These are phyloP conservation scores for Candida tropicalis DNA, from an alignment of 1,139 yeast genomes.

Conservation along the genomic window DNA sequence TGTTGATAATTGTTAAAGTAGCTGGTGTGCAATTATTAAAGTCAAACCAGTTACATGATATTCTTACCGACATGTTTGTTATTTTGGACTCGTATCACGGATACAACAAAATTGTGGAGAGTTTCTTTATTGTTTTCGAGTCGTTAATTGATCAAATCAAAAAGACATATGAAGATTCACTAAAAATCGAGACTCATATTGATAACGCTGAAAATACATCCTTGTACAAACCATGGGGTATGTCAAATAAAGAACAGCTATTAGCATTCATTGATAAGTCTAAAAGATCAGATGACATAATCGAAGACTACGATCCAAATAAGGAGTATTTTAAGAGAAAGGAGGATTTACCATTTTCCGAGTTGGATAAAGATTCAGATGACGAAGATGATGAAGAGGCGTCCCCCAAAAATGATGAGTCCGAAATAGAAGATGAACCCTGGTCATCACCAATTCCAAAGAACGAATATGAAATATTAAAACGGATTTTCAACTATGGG, in stretches of 20 bases:
- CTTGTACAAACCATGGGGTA: constrained; percentile 58
- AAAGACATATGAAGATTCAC: constrained; percentile 33
- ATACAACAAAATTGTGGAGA: constrained; percentile 68
- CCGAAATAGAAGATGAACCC: constrained; percentile 21
- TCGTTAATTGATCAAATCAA: constrained; percentile 61
- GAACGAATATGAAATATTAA: constrained; percentile 56
- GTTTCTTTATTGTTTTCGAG: constrained; percentile 72
- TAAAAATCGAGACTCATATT: constrained; percentile 7
- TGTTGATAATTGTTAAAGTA: constrained; percentile 65
- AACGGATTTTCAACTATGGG: constrained; percentile 68
- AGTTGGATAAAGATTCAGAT: constrained; percentile 35
- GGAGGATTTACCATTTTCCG: constrained; percentile 39
- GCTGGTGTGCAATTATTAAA: constrained; percentile 66
- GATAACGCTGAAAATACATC: constrained; percentile 18
- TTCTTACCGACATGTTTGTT: constrained; percentile 72
- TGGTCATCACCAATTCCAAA: constrained; percentile 74
- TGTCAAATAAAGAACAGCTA: constrained; percentile 41
- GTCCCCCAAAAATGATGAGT: constrained; percentile 24
- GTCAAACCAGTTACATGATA: constrained; percentile 64
- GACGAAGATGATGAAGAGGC: constrained; percentile 46
- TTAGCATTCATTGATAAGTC: constrained; percentile 39
- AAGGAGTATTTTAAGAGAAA: constrained; percentile 38
- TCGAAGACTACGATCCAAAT: constrained; percentile 29
- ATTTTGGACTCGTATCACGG: constrained; percentile 85
- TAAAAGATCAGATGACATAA: constrained; percentile 30